phyloP scores from a whole-genome alignment of 768 basidiomycete genomes.

The Arthromyces matolae region DNA sequence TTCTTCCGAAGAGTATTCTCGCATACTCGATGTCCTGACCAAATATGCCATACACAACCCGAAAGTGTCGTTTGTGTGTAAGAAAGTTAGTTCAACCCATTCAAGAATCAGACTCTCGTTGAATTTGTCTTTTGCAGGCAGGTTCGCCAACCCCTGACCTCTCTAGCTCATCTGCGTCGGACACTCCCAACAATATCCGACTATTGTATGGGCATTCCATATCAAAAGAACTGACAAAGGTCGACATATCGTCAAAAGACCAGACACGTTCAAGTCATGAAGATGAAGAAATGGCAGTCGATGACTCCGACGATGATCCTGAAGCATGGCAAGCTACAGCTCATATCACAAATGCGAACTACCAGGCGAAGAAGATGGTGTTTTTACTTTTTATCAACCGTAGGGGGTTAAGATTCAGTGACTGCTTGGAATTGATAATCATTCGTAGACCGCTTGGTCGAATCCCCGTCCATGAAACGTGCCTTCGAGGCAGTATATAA shows the following conservation, averaged over 20 bases:
- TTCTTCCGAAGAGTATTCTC: conserved; percentile 85
- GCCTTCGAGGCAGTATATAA: conserved; percentile 86
- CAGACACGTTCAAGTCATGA: conserved; percentile 17
- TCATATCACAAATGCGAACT: conserved; percentile 83
- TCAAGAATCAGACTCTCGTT: not conserved
- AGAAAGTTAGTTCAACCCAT: conserved; percentile 59
- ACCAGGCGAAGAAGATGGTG: conserved; percentile 80
- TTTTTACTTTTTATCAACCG: conserved; percentile 95
- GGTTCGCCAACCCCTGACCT: conserved; percentile 76
- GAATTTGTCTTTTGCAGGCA: conserved; percentile 39
- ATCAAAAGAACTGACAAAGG: conserved; percentile 67
- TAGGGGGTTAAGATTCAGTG: conserved; percentile 33
- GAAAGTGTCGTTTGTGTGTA: conserved; percentile 82
- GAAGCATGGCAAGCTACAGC: conserved; percentile 71
- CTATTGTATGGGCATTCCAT: conserved; percentile 78
- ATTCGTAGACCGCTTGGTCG: conserved; percentile 80
- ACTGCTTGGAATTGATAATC: not conserved
- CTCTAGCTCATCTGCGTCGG: conserved; percentile 70
- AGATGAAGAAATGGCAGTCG: conserved; percentile 26
- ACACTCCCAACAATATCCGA: conserved; percentile 66
- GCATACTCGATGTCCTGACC: conserved; percentile 88
- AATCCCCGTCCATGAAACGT: conserved; percentile 81
- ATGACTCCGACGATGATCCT: conserved; percentile 29
- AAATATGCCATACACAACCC: conserved; percentile 95
- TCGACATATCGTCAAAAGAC: conserved; percentile 33